Base-by-base conservation (phyloP, 2,329 filamentous ascomycete species). In the Fusarium neocosmosporiellum region DNA sequence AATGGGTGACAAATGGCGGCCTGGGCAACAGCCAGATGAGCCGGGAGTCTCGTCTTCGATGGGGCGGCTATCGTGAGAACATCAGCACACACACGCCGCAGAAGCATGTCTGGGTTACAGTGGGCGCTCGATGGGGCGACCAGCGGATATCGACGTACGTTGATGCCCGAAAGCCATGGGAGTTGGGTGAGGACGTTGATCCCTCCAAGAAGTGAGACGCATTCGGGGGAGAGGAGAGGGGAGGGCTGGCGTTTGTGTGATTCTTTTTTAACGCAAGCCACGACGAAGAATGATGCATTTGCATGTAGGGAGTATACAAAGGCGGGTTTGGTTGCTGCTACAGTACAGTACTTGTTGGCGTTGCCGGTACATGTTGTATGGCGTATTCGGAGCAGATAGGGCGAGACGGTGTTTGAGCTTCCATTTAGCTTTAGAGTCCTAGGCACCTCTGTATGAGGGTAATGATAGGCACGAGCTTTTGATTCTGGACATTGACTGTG, bases 1-100 rank as follows among this genome's bases (percentile, higher is more conserved):
- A 94, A 79, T 96, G 93, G 93, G 88, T 90, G 14, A 77, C 80
- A 63, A 91, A 92, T 75, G 91, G 90, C 4, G 93, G 93, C 2
- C 82, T 95, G 34, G 93, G 93, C 60, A 90, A 90, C 79, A 90
- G 88, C 73, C 85, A 88, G 70, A 90, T 91, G 86, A 84, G 83
- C 68, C 84, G 85, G 62, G 86, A 88, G 46, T 79, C 82, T 13
- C 85, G 90, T 18, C 82, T 91, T 29, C 85, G 88, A 74, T 92
- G 90, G 90, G 84, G 81, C 10, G 90, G 90, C 27, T 81, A 84
- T 69, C 85, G 90, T 43, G 89, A 92, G 82, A 86, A 85, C 0
- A 84, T 87, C 64, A 77, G 85, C 70, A 84, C 84, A 43, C 85
- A 84, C 39, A 81, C 84, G 13, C 86, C 88, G 7, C 85, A 87